phyloP scores from a whole-genome alignment of 495 filamentous ascomycete genomes.

The Penicillium angulare region DNA sequence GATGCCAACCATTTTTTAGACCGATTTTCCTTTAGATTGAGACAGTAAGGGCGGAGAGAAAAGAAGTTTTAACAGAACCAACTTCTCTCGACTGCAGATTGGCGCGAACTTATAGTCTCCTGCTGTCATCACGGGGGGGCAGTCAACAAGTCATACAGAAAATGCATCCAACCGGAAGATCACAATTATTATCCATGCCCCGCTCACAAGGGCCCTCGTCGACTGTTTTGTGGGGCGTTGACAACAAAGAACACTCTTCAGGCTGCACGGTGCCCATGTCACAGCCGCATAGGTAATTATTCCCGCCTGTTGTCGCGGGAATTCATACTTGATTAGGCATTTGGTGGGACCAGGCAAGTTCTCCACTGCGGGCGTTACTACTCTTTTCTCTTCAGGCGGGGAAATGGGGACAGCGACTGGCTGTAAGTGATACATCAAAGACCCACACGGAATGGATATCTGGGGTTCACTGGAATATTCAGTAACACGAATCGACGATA shows the following conservation, averaged over 20 bases:
- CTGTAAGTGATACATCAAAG: no score
- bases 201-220: conserved; percentile 2
- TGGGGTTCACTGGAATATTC: no score
- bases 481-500: no score
- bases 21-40: no score
- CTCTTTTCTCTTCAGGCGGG: not conserved
- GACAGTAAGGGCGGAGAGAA: no score
- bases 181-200: conserved; percentile 5
- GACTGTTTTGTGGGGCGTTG: conserved; percentile 9
- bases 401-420: no score
- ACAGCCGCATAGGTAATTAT: not conserved
- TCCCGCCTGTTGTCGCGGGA: conserved; percentile 1
- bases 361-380: conserved; percentile 10
- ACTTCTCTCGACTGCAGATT: no score
- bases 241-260: not conserved
- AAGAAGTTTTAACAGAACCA: no score
- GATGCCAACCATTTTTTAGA: conserved; percentile 34
- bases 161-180: conserved; percentile 19
- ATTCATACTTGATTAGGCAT: not conserved
- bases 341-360: not conserved
- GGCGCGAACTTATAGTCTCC: conserved; percentile 11
- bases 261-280: not conserved
- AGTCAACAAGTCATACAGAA: not conserved
- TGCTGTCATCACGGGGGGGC: conserved; percentile 10
- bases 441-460: no score